A percentile compares a stretch with the other conserved stretches of the same genome.
These are phyloP conservation scores for Leccinum fibrillosum DNA, from an alignment of 768 basidiomycete species.

Conservation along the genomic window DNA sequence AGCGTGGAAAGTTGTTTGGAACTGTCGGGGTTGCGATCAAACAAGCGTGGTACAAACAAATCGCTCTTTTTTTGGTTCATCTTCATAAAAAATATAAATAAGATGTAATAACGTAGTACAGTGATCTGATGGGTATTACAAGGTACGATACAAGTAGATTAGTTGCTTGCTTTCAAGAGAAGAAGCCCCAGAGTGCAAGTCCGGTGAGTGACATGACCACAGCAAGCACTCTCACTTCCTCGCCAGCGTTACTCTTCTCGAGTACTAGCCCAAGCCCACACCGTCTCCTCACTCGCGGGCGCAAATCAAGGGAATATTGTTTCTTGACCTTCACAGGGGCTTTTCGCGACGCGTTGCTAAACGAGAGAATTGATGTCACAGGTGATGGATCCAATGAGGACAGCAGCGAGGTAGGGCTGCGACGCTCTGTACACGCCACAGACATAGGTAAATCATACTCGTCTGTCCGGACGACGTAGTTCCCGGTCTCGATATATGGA, in stretches of 20 bases:
- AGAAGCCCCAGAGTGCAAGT: conserved; percentile 32
- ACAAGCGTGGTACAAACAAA: conserved; percentile 16
- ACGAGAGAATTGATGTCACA: conserved; percentile 23
- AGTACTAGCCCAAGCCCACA: conserved; percentile 45
- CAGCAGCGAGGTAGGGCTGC: conserved; percentile 23
- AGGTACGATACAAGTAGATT: background rate
- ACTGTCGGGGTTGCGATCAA: conserved; percentile 1
- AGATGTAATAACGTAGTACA: too few relatives aligned
- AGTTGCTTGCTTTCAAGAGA: conserved; percentile 13
- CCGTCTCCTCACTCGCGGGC: conserved; percentile 36
- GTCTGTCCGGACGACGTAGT: conserved; percentile 56
- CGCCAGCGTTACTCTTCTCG: conserved; percentile 62
- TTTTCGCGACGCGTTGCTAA: conserved; percentile 21
- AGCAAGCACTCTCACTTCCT: conserved; percentile 47
- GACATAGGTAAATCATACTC: conserved; percentile 60
- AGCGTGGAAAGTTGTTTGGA: conserved; percentile 15
- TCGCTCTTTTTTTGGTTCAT: conserved; percentile 4
- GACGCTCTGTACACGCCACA: conserved; percentile 50
- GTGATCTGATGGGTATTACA: too few relatives aligned
- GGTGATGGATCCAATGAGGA: conserved; percentile 25
- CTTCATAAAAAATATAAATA: too few relatives aligned
- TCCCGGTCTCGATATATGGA: conserved; percentile 40
- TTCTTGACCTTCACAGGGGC: conserved; percentile 30
- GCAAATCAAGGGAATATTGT: conserved; percentile 23
- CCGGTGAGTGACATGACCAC: conserved; percentile 27